phyloP scores from a whole-genome alignment of 140 eudicot species.

The Flaveria floridana region DNA sequence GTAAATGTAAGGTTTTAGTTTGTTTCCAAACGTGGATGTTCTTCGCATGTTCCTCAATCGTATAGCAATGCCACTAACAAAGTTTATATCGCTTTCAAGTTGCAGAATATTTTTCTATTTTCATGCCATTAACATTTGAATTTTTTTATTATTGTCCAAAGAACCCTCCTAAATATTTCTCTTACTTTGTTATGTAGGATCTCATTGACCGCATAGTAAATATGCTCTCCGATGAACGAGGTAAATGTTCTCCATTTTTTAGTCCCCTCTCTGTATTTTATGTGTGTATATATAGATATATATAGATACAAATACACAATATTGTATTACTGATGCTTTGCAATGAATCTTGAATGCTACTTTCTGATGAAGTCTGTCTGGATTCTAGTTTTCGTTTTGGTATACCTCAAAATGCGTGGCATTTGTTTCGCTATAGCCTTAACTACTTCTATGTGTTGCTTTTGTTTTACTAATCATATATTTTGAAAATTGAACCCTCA shows the following conservation, averaged over 20 bases:
- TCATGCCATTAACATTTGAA: constrained; percentile 11
- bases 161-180: neutral
- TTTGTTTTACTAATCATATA: constrained; percentile 7
- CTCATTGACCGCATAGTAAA: constrained; percentile 79
- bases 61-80: constrained; percentile 1
- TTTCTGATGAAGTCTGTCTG: neutral
- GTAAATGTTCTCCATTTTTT: constrained; percentile 34
- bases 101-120: neutral
- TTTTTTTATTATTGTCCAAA: constrained; percentile 4
- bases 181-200: constrained; percentile 52
- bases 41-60: neutral
- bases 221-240: constrained; percentile 74
- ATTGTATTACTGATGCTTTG: neutral
- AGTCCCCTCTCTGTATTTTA: neutral
- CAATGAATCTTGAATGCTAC: constrained; percentile 17
- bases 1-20: constrained; percentile 11
- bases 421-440: neutral
- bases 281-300: neutral
- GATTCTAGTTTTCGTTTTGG: neutral
- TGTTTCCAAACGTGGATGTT: constrained; percentile 8
- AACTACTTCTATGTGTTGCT: neutral
- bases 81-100: constrained; percentile 5
- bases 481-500: constrained; percentile 8
- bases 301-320: neutral
- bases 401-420: no score